Evolutionary conservation across 805 yeast genomes (phyloP).

Genomic region (Metschnikowia kunwiensis): DNA sequence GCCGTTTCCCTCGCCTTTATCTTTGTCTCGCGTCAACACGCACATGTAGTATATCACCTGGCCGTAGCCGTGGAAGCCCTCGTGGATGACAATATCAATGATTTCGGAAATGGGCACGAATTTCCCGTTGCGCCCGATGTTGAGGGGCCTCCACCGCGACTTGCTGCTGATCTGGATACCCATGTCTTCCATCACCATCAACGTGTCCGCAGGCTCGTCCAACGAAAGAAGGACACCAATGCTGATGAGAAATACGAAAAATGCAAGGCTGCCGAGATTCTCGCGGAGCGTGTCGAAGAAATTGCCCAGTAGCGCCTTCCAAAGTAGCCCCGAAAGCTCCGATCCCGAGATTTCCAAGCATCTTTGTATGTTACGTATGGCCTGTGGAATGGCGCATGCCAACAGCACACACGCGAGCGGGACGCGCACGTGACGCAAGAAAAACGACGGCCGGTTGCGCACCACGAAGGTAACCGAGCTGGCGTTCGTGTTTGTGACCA

Average conservation of each 20-base stretch:
- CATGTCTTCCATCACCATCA: conserved; percentile 41
- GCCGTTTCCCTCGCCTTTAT: conserved; percentile 18
- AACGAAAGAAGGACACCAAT: conserved; percentile 23
- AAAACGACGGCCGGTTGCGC: conserved; percentile 14
- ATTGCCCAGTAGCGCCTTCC: no score
- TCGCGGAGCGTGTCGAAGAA: neutral
- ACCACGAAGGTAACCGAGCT: conserved; percentile 20
- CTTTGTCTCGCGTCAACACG: conserved; percentile 44
- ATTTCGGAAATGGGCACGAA: conserved; percentile 59
- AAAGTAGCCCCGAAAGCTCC: no score
- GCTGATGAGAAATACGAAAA: no score
- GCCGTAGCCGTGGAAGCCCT: conserved; percentile 67
- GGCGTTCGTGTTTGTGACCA: conserved; percentile 17
- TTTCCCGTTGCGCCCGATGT: conserved; percentile 21
- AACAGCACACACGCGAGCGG: conserved; percentile 17
- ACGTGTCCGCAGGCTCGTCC: conserved; percentile 40
- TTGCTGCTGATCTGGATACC: conserved; percentile 45
- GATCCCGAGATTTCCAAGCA: no score
- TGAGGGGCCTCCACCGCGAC: conserved; percentile 14
- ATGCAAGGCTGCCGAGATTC: no score
- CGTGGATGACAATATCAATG: conserved; percentile 68
- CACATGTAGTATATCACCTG: conserved; percentile 63
- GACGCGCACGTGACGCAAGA: conserved; percentile 14
- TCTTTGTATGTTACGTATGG: neutral
- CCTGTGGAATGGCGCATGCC: conserved; percentile 4